Percentiles rank a stretch among this genome's conserved stretches.
phyloP scores from a whole-genome alignment of 2,329 filamentous ascomycete species.

The Graphiopsis chlorocephala region DNA sequence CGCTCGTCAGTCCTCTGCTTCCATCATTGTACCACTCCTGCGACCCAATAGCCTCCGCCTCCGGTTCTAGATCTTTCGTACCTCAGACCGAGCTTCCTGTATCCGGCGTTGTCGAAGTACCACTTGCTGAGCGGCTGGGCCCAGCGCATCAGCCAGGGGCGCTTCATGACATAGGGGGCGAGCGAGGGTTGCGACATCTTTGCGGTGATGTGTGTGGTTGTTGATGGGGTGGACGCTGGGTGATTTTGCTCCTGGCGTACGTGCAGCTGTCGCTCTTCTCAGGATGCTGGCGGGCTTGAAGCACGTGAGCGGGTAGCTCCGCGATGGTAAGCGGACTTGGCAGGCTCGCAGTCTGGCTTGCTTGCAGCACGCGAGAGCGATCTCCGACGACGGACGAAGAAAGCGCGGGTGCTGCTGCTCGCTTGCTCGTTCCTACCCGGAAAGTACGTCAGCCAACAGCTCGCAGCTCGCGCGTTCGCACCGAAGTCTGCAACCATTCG shows the following conservation, averaged over 20 bases:
- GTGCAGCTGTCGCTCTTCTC: slow-evolving; percentile 15
- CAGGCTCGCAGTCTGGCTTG: neutral
- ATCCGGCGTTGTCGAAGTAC: slow-evolving; percentile 87
- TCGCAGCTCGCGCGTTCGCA: neutral
- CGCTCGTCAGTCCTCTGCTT: slow-evolving; percentile 9
- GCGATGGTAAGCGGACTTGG: slow-evolving; percentile 9
- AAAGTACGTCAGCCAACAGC: neutral
- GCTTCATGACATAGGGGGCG: slow-evolving; percentile 73
- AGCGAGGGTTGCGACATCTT: slow-evolving; percentile 70
- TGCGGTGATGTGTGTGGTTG: slow-evolving; percentile 26
- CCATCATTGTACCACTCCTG: neutral
- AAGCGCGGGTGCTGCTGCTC: neutral
- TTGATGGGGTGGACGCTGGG: slow-evolving; percentile 21
- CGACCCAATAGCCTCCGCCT: slow-evolving; percentile 5
- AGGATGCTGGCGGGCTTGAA: slow-evolving; percentile 13
- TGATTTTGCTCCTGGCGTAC: slow-evolving; percentile 9
- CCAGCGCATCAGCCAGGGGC: slow-evolving; percentile 79
- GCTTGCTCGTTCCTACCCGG: neutral
- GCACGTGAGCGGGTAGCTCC: neutral
- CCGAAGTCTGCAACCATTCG: neutral
- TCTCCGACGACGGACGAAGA: neutral
- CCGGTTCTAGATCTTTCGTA: slow-evolving; percentile 46
- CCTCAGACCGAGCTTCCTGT: slow-evolving; percentile 89
- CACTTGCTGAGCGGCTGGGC: slow-evolving; percentile 80
- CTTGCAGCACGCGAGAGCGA: neutral